phyloP scores from a whole-genome alignment of 2,329 filamentous ascomycete genomes.

The Penicillium sp. region DNA sequence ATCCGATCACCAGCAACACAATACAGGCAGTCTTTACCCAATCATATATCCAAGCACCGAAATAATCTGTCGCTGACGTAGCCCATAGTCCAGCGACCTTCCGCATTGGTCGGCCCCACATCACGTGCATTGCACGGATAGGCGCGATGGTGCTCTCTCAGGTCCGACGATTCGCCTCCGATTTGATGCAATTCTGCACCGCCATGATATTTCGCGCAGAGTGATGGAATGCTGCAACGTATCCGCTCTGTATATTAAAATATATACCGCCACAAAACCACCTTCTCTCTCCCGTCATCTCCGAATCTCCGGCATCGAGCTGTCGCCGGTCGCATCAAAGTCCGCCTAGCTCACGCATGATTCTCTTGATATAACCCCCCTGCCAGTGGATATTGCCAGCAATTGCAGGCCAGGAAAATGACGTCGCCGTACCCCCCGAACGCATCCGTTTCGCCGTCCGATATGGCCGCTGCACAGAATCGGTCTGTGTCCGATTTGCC shows the following conservation, averaged over 20 bases:
- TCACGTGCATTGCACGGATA: conserved; percentile 26
- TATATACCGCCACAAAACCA: neutral
- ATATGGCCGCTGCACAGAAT: conserved; percentile 29
- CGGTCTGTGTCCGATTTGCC: conserved; percentile 45
- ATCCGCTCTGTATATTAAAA: neutral
- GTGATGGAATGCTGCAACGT: neutral
- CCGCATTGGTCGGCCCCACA: conserved; percentile 26
- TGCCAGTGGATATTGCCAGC: neutral
- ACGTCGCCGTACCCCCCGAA: conserved; percentile 36
- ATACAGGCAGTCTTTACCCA: no score
- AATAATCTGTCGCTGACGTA: conserved; percentile 14
- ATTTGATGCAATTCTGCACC: conserved; percentile 18
- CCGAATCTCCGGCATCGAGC: neutral
- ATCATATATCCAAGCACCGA: no score
- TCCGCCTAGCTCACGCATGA: conserved; percentile 9
- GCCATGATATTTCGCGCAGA: neutral
- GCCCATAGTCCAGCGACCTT: neutral
- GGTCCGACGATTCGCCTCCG: conserved; percentile 11
- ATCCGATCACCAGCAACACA: no score
- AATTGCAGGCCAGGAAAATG: conserved; percentile 21
- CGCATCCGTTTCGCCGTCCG: conserved; percentile 36
- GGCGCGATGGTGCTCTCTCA: conserved; percentile 17
- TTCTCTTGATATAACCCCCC: conserved; percentile 2
- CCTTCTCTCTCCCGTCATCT: neutral
- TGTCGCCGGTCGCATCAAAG: conserved; percentile 6